Evolutionary conservation across 805 yeast species (phyloP), one percentile per base, ranked within the genome.

Genomic region (Alloascoidea africana): DNA sequence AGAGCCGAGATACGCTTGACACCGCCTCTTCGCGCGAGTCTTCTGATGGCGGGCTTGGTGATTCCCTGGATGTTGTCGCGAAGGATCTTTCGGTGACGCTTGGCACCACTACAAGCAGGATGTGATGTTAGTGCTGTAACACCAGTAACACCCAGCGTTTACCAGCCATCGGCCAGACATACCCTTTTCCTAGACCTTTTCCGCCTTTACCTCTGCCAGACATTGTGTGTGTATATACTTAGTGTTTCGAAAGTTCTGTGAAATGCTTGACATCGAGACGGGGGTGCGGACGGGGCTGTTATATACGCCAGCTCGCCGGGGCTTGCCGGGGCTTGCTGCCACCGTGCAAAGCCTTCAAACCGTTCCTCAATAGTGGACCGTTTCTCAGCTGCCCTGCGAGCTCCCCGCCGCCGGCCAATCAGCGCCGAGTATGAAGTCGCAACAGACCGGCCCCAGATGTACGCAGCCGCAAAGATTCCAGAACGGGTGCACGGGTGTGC

Each of bases 1-100:
- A 87, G 73, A 65, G 95, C 97, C 47, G 97, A 89, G 59, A 89
- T 89, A 83, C 98, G 95, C 81, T 89, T 89, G 62, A 89, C 98
- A 87, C 98, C 98, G 73, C 98, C 98, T 84, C 98, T 86, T 80
- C 98, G 89, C 38, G 98, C 98, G 58, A 89, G 81, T 84, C 98
- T 89, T 76, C 98, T 86, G 62, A 89, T 89, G 61, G 98, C 98
- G 62, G 98, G 98, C 78, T 89, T 89, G 47, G 98, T 89, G 63
- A 89, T 89, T 75, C 98, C 98, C 71, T 87, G 96, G 54, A 91
- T 89, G 89, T 89, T 91, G 68, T 91, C 98, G 76, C 97, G 87
- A 51, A 87, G 75, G 68, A 89, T 84, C 84, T 87, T 87, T 79
- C 97, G 85, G 86, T 89, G 98, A 70, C 98, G 86, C 80, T 89